Conservation (phyloP, 2,329 filamentous ascomycete species). For the Ceratocystis ficicola region DNA sequence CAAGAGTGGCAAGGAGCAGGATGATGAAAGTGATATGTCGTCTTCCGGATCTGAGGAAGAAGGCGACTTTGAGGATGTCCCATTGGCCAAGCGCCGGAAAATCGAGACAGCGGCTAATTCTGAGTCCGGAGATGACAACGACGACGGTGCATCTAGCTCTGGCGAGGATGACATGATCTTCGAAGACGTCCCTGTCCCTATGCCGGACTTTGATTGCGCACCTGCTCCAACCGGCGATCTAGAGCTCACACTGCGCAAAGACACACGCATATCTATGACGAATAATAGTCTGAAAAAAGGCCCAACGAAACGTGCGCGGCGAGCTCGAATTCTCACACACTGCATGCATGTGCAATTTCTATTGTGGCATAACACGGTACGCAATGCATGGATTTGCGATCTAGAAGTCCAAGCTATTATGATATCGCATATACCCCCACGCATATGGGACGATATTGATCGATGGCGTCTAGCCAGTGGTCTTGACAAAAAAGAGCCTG, state of each 20-base stretch:
- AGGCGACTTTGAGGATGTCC: slow-evolving; percentile 35
- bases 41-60: slow-evolving; percentile 38
- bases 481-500: slow-evolving; percentile 32
- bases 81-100: slow-evolving; percentile 31
- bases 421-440: slow-evolving; percentile 57
- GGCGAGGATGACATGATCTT: slow-evolving; percentile 53
- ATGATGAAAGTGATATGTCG: not conserved
- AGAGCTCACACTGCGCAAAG: slow-evolving; percentile 56
- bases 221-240: slow-evolving; percentile 51
- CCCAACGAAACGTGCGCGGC: slow-evolving; percentile 70
- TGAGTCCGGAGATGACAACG: slow-evolving; percentile 24
- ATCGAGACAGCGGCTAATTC: not conserved
- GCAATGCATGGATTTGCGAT: slow-evolving; percentile 77
- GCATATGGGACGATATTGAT: slow-evolving; percentile 59
- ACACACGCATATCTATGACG: slow-evolving; percentile 46
- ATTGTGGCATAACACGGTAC: slow-evolving; percentile 77
- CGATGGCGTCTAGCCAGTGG: slow-evolving; percentile 61
- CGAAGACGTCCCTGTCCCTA: slow-evolving; percentile 41
- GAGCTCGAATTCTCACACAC: slow-evolving; percentile 67
- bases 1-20: slow-evolving; percentile 14
- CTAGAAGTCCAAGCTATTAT: slow-evolving; percentile 61
- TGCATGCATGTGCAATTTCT: slow-evolving; percentile 79
- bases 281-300: slow-evolving; percentile 64
- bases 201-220: slow-evolving; percentile 32
- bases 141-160: slow-evolving; percentile 35